phyloP scores from a whole-genome alignment of 1,284 basidiomycete species.

The Chondrostereum purpureum region DNA sequence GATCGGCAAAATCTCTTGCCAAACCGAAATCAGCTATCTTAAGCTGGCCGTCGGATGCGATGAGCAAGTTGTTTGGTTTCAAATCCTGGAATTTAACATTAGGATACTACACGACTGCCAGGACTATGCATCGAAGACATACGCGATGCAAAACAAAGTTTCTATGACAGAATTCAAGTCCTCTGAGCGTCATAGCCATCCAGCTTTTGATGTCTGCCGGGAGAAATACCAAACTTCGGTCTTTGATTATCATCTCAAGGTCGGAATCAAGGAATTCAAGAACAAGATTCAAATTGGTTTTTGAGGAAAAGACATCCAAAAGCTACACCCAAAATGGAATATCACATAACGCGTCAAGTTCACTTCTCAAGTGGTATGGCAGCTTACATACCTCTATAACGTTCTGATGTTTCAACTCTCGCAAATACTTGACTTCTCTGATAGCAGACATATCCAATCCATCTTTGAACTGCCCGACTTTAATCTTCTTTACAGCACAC shows the following conservation, averaged over 20 bases:
- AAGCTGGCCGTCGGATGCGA: slow-evolving; percentile 84
- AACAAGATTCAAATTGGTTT: slow-evolving; percentile 94
- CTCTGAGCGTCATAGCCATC: slow-evolving; percentile 97
- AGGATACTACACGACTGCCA: too few relatives aligned
- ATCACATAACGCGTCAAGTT: slow-evolving; percentile 1
- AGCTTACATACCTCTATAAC: slow-evolving; percentile 74
- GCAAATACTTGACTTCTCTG: slow-evolving; percentile 95
- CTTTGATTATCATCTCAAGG: slow-evolving; percentile 95
- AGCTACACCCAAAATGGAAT: too few relatives aligned
- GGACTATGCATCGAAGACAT: slow-evolving; percentile 19
- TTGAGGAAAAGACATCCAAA: slow-evolving; percentile 94
- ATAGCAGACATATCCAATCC: slow-evolving; percentile 98
- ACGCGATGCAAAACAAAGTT: slow-evolving; percentile 94
- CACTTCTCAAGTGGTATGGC: background rate
- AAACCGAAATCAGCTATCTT: slow-evolving; percentile 99
- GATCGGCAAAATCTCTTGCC: slow-evolving; percentile 91
- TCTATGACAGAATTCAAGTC: slow-evolving; percentile 94
- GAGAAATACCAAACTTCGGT: slow-evolving; percentile 85
- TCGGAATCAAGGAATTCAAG: slow-evolving; percentile 98
- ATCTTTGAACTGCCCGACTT: slow-evolving; percentile 95
- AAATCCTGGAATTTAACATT: slow-evolving; percentile 87
- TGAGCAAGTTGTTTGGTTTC: slow-evolving; percentile 98
- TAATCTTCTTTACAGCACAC: slow-evolving; percentile 98
- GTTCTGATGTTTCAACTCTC: slow-evolving; percentile 92
- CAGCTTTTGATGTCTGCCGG: slow-evolving; percentile 97